Evolutionary conservation across 148 eudicot genomes (phyloP), one percentile per base, ranked within the genome.

Genomic region (Vaccinium myrtillus): DNA sequence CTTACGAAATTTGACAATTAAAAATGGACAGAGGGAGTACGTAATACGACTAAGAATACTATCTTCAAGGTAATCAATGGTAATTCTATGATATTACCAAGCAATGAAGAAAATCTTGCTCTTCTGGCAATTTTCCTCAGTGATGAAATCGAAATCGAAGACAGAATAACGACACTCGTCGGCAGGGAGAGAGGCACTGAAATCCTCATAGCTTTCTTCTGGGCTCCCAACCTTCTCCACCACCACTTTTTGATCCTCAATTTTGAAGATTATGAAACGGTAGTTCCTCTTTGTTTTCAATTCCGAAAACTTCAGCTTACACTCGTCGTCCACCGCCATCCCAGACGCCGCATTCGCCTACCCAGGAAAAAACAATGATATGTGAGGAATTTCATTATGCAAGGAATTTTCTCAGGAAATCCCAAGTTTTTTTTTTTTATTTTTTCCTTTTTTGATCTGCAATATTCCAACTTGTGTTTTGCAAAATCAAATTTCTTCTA

Each of bases 31-130:
- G 46, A 43, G 46, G n/a, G 46, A 43, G 46, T 5, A 43, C 0
- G 46, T 43, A 43, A 43, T 43, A 43, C n/a, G n/a, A n/a, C 46
- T 43, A 43, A 43, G 0, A 43, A 43, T 36, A 36, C 3, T 36
- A 36, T 36, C 39, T 36, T 8, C 6, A 58, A 19, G n/a, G 65
- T 1, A 58, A 58, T 58, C 0, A 8, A 58, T 19, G 23, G 23
- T 5, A 6, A 58, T 58, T 5, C 21, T 4, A 16, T 56, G 21
- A 61, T 61, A 58, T 43, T 90, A 94, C 98, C 98, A 94, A 15
- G 98, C 98, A 59, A 94, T 90, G 88, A 93, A 94, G 94, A 92
- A 91, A 80, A 94, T 94, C 90, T 94, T 94, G 96, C 96, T 92
- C 86, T 94, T 95, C 88, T 95, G 98, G 90, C 93, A 91, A 83